Base-by-base conservation (phyloP, 2,329 filamentous ascomycete species). In the Pseudocercospora fuligena region DNA sequence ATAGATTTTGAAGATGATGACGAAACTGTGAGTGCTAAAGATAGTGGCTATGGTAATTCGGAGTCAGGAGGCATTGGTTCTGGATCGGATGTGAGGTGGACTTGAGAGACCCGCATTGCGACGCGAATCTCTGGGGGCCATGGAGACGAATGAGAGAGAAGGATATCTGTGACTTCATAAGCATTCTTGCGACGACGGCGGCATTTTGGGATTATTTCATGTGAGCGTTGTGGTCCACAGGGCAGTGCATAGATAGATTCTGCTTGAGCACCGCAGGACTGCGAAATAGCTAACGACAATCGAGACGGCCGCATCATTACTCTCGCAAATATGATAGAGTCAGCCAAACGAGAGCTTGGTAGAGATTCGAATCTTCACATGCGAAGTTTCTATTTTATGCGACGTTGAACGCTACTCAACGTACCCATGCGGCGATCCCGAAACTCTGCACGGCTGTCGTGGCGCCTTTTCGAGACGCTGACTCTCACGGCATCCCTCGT, bases 1-100 rank as follows among this genome's bases (percentile, higher is more conserved):
- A 98, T 99, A 72, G 95, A 98, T 78, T 94, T 95, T 31, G 94
- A 97, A 70, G 83, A 84, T 33, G 81, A 83, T 21, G 78, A 80
- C 5, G 80, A 81, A 71, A 76, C 76, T 40, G 81, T 82, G 5
- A 75, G 73, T 57, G 71, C 74, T 19, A 73, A 72, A 57, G 75
- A 77, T 56, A 74, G 71, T 63, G 75, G 74, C 47, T 77, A 76
- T 64, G 67, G 65, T 19, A 62, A 54, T 51, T 68, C 66, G 19
- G 66, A 70, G 16, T 36, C 62, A 27, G 70, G 68, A 46, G 68
- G 69, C 25, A 64, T 63, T 19, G 69, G 63, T 31, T 31, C 25
- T 33, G 58, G 65, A 31, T 68, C 64, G 36, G 72, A 73, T 66
- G 68, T 67, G 65, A 49, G 64, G 54, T 68, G 67, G 67, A 58